Percentiles rank a stretch among this genome's conserved stretches.
These are phyloP conservation scores for Arthroderma sp. DNA, from an alignment of 2,329 filamentous ascomycete species.

Conservation along the genomic window DNA sequence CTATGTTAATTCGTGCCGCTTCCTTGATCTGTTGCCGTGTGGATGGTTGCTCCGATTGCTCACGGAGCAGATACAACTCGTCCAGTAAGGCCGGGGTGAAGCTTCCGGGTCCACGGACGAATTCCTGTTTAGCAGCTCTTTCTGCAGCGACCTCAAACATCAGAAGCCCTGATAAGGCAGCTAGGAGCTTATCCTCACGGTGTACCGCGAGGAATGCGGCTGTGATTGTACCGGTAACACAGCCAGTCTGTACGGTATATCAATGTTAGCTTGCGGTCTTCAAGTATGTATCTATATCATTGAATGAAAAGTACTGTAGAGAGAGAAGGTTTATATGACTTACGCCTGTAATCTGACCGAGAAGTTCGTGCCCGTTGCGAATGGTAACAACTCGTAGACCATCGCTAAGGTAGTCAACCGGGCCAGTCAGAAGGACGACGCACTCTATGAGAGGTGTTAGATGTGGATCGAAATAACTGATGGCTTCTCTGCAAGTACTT, in stretches of 20 bases:
- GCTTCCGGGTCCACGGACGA: slow-evolving; percentile 67
- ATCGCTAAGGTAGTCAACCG: slow-evolving; percentile 64
- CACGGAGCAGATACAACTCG: slow-evolving; percentile 40
- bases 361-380: slow-evolving; percentile 57
- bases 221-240: slow-evolving; percentile 69
- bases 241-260: slow-evolving; percentile 47
- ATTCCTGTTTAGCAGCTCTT: slow-evolving; percentile 40
- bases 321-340: slow-evolving; percentile 4
- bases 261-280: no score
- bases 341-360: slow-evolving; percentile 35
- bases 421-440: slow-evolving; percentile 71
- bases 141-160: slow-evolving; percentile 71
- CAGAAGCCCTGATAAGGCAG: slow-evolving; percentile 58
- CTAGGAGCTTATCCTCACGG: slow-evolving; percentile 52
- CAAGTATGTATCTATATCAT: background rate
- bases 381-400: slow-evolving; percentile 55
- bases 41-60: slow-evolving; percentile 4
- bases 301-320: background rate
- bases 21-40: slow-evolving; percentile 20
- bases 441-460: slow-evolving; percentile 24
- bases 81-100: slow-evolving; percentile 82
- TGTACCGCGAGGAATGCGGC: slow-evolving; percentile 60
- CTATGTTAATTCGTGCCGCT: slow-evolving; percentile 24
- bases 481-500: slow-evolving; percentile 8
- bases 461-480: background rate